Conservation (phyloP, 805 yeast species). For the Candida taoyuanica region DNA sequence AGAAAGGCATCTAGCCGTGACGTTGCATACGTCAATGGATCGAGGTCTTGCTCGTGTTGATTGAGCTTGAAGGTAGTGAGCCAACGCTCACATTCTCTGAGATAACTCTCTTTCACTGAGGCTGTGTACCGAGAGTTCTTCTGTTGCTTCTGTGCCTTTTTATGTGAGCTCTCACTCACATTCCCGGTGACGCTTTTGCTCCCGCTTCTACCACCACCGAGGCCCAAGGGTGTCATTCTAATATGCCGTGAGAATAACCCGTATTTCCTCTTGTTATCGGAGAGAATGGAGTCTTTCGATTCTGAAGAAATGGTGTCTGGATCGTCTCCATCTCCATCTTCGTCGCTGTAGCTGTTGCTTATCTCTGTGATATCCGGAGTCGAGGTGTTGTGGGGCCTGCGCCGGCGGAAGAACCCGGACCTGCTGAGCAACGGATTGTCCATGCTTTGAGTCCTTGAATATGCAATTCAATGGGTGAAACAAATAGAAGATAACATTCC, state of each 20-base stretch:
- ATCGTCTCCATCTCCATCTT: conserved; percentile 3
- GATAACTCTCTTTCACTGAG: conserved; percentile 15
- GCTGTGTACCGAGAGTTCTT: conserved; percentile 5
- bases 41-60: conserved; percentile 6
- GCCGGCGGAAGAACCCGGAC: conserved; percentile 7
- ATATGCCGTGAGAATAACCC: conserved; percentile 13
- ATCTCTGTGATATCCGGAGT: neutral
- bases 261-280: neutral
- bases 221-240: conserved; percentile 19
- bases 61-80: conserved; percentile 9
- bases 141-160: neutral
- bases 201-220: neutral
- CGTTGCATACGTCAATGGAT: conserved; percentile 17
- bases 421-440: conserved; percentile 7
- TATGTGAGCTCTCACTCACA: too few relatives aligned
- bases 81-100: conserved; percentile 21
- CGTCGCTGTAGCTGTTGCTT: neutral
- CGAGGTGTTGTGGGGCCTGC: neutral
- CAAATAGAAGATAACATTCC: neutral
- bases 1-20: conserved; percentile 19
- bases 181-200: neutral
- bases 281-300: neutral
- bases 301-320: conserved; percentile 1
- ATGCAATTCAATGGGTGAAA: too few relatives aligned
- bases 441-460: conserved; percentile 2